Base-by-base conservation (phyloP, 169 alveolate species). In the Toxoplasma gondii region DNA sequence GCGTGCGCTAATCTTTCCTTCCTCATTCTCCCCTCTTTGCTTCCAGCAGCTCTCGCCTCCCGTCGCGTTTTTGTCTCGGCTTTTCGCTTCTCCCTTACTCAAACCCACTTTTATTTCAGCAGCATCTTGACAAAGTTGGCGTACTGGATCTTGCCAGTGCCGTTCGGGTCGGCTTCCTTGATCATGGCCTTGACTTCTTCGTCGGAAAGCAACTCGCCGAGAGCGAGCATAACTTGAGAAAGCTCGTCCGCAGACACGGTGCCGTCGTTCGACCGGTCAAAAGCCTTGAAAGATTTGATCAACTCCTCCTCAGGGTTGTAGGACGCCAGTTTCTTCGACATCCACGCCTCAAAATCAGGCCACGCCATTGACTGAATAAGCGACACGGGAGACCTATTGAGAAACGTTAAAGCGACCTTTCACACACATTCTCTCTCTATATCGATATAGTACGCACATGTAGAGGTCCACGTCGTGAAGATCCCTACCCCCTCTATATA, bases 151-250 rank as follows among this genome's bases (percentile, higher is more conserved):
- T 83, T 45, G 10, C 95, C 95, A 0, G 92, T 44, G 34, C 86
- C 86, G 45, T 74, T 58, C 24, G 94, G 94, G 36, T 83, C 95
- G 17, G 93, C 95, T 54, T 86, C 93, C 31, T 83, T 41, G 44
- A 83, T 44, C 91, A 93, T 64, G 69, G 53, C 69, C 54, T 83
- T 80, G 41, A 83, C 93, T 80, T 93, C 95, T 19, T 83, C 93
- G 88, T 93, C 95, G 54, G 93, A 83, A 74, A 93, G 92, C n/a
- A 87, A 53, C 34, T 93, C 95, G 38, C 95, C 95, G 31, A 93
- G 78, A 7, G 93, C 91, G 45, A 83, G 83, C 54, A 93, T 64
- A 29, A 93, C 95, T 54, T 93, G 93, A 67, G 44, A 38, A 31
- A 93, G 93, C 43, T 93, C 95, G 45, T 84, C 92, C 39, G 92